Evolutionary conservation across 2,329 filamentous ascomycete species (phyloP).

Genomic region (Talaromyces islandicus): DNA sequence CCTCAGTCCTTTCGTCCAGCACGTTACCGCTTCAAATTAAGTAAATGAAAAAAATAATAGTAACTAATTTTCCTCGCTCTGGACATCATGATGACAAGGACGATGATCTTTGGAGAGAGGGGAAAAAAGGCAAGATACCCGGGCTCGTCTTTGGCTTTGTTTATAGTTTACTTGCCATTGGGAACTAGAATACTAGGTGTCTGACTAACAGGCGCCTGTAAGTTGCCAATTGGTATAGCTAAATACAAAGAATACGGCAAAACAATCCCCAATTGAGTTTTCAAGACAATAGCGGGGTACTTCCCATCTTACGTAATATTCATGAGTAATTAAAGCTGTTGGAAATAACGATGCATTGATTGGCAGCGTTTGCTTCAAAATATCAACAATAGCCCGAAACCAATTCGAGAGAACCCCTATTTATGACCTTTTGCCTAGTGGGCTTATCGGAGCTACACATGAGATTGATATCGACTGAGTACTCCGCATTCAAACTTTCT

Average conservation of each 20-base stretch:
- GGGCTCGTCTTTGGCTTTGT: background rate
- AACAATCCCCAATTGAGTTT: too few relatives aligned
- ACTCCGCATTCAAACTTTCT: too few relatives aligned
- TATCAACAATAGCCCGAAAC: too few relatives aligned
- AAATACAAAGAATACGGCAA: background rate
- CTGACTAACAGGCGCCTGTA: background rate
- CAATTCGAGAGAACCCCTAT: too few relatives aligned
- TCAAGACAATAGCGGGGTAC: background rate
- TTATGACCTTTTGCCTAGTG: too few relatives aligned
- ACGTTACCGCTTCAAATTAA: background rate
- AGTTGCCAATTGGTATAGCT: background rate
- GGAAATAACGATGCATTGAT: too few relatives aligned
- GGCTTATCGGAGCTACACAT: too few relatives aligned
- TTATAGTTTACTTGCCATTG: background rate
- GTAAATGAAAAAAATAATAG: background rate
- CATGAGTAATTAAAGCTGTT: background rate
- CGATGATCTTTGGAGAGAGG: background rate
- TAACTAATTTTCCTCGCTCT: background rate
- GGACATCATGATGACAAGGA: background rate
- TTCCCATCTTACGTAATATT: background rate
- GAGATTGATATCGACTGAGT: too few relatives aligned
- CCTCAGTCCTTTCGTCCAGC: constrained; percentile 22
- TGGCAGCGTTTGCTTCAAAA: too few relatives aligned
- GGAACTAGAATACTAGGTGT: background rate
- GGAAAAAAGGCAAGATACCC: background rate